Base-by-base conservation (phyloP, 2,329 filamentous ascomycete genomes). In the Herpotrichia juniperi region DNA sequence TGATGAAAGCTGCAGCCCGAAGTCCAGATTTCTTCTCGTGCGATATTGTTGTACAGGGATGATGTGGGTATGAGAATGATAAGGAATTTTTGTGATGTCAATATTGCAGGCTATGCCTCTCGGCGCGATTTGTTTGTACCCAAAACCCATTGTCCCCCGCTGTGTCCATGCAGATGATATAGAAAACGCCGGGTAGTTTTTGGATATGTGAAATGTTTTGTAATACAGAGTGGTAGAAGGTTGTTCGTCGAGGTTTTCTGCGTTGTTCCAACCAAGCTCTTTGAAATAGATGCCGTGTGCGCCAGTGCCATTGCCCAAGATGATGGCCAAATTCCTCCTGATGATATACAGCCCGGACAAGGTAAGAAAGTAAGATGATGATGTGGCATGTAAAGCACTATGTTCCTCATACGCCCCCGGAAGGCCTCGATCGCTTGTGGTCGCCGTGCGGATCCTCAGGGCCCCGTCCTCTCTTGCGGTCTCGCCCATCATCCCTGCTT, bases 401-500 rank as follows among this genome's bases (percentile, higher is more conserved):
- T 40, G 37, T 24, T 7, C 37, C n/a, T 40, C 37, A 24, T 7
- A 22, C 6, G 19, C 9, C n/a, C 31, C 31, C 10, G 16, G 48
- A 54, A 32, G 48, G 52, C 26, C 52, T 39, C n/a, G 47, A 21
- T 22, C 52, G 52, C 44, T 54, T 54, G 16, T 5, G 12, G 42
- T 54, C 52, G 31, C 48, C 51, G 17, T 42, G 25, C 8, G 28
- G 46, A 19, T 45, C 48, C 21, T 50, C 48, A 2, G 43, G 10
- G 19, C 31, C 43, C 5, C 48, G 47, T 19, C 28, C 43, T 19
- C 52, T 34, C 37, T 50, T 50, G n/a, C 42, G n/a, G 28, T 61
- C 63, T 11, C 62, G 50, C 14, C 51, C 55, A 26, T 59, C 62
- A n/a, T 63, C 54, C 26, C 57, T 37, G 25, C 34, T 59, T 45